These are phyloP conservation scores for Alternaria alternata DNA, from an alignment of 2,329 filamentous ascomycete genomes.

Conservation along the genomic window DNA sequence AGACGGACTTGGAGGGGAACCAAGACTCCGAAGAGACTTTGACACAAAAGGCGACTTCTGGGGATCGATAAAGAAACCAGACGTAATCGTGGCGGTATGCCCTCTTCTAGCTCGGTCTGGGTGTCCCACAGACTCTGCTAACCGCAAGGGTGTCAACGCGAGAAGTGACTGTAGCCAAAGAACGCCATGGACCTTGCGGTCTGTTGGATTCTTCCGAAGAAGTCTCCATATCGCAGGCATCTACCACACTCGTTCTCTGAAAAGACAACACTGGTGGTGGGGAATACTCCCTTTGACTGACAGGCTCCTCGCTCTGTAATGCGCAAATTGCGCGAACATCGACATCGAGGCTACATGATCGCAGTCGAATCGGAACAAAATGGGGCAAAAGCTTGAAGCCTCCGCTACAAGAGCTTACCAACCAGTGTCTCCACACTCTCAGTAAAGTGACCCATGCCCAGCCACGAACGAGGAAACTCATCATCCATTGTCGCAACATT, in stretches of 20 bases:
- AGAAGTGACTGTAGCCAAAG: slow-evolving; percentile 18
- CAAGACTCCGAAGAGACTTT: slow-evolving; percentile 7
- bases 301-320: slow-evolving; percentile 4
- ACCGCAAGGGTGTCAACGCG: neutral
- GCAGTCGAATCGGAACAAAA: slow-evolving; percentile 12
- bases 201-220: slow-evolving; percentile 25
- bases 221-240: slow-evolving; percentile 28
- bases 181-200: slow-evolving; percentile 32
- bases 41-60: slow-evolving; percentile 1
- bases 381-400: slow-evolving; percentile 9
- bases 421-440: slow-evolving; percentile 6
- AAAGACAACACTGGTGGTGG: slow-evolving; percentile 27
- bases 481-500: neutral
- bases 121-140: slow-evolving; percentile 4
- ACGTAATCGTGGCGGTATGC: neutral
- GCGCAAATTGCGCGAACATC: slow-evolving; percentile 8
- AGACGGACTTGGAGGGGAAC: slow-evolving; percentile 6
- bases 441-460: neutral
- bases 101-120: neutral
- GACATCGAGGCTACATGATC: neutral
- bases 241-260: slow-evolving; percentile 25
- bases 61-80: neutral
- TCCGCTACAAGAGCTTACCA: slow-evolving; percentile 20
- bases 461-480: neutral
- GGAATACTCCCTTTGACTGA: slow-evolving; percentile 17